A percentile compares a stretch with the other conserved stretches of the same genome.
These are phyloP conservation scores for Lactarius quietus DNA, from an alignment of 768 basidiomycete species.

Conservation along the genomic window DNA sequence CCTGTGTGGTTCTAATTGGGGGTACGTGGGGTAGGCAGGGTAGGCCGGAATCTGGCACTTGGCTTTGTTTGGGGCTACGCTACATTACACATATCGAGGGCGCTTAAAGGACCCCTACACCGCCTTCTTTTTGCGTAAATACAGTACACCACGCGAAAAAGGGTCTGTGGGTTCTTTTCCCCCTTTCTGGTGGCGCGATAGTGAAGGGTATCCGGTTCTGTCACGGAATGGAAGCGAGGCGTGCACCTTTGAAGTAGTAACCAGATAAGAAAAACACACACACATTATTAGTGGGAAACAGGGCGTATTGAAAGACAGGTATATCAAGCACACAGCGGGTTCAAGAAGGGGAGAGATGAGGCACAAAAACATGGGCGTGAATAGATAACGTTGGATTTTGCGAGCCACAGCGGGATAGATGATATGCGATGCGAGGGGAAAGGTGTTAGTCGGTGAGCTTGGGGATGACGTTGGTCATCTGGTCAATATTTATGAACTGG, in stretches of 20 bases:
- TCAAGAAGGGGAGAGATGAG: not conserved
- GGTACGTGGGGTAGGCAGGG: not conserved
- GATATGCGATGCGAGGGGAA: not conserved
- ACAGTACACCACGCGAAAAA: not conserved
- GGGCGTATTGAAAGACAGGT: constrained; percentile 9
- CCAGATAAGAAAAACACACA: not conserved
- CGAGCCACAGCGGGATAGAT: not conserved
- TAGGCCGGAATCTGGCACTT: not conserved
- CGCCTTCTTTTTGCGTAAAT: constrained; percentile 7
- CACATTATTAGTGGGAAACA: constrained; percentile 10
- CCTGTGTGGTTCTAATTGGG: not conserved
- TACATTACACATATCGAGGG: constrained; percentile 12
- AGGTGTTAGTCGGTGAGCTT: constrained; percentile 58
- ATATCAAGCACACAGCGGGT: constrained; percentile 21
- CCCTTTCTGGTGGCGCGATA: constrained; percentile 9
- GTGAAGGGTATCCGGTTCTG: constrained; percentile 15
- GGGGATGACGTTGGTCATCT: constrained; percentile 74
- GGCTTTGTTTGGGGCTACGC: not conserved
- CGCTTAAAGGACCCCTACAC: constrained; percentile 9
- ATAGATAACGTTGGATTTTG: constrained; percentile 11
- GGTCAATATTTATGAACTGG: constrained; percentile 79
- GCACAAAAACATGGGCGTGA: constrained; percentile 3
- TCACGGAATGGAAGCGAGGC: constrained; percentile 13
- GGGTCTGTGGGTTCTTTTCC: not conserved
- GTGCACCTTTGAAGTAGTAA: not conserved